Percentiles rank a stretch among this genome's conserved stretches.
These are phyloP conservation scores for Sphagnum tenellum DNA, from an alignment of 225 moss, liverwort and hornwort genomes.

Conservation along the genomic window DNA sequence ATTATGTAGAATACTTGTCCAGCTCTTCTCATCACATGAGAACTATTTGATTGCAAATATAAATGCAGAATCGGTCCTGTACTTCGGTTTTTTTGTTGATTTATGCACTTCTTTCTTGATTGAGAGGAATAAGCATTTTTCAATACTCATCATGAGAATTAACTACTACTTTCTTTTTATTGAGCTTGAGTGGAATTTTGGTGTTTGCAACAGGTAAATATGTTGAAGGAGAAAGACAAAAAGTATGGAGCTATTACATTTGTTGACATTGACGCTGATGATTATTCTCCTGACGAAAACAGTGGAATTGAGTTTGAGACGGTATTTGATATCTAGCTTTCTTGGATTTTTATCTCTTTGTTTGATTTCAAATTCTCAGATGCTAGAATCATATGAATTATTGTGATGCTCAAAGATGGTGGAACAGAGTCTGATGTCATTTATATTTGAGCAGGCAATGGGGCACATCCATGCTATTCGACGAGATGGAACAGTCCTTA, in stretches of 20 bases:
- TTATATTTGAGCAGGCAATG: constrained; percentile 41
- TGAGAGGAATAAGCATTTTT: not conserved
- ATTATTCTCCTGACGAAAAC: constrained; percentile 44
- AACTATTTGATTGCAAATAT: too few species aligned
- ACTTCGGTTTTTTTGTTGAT: too few species aligned
- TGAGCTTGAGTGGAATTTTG: not conserved
- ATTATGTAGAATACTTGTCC: too few species aligned
- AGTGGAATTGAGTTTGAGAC: constrained; percentile 31
- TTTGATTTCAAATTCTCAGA: too few species aligned
- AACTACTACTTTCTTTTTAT: not conserved
- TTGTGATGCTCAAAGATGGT: not conserved
- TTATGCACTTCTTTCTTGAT: not conserved
- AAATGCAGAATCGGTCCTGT: too few species aligned
- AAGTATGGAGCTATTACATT: constrained; percentile 32
- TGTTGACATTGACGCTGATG: constrained; percentile 38
- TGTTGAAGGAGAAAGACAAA: constrained; percentile 41
- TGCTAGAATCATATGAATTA: too few species aligned
- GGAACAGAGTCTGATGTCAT: not conserved
- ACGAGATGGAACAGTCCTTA: constrained; percentile 38
- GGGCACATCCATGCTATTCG: constrained; percentile 57
- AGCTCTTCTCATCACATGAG: too few species aligned
- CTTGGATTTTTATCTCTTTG: too few species aligned
- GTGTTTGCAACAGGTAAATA: constrained; percentile 33
- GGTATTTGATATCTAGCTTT: constrained; percentile 12
- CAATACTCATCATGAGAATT: not conserved